Base-by-base conservation (phyloP, 225 moss, liverwort and hornwort species). In the Pseudoscleropodium purum region DNA sequence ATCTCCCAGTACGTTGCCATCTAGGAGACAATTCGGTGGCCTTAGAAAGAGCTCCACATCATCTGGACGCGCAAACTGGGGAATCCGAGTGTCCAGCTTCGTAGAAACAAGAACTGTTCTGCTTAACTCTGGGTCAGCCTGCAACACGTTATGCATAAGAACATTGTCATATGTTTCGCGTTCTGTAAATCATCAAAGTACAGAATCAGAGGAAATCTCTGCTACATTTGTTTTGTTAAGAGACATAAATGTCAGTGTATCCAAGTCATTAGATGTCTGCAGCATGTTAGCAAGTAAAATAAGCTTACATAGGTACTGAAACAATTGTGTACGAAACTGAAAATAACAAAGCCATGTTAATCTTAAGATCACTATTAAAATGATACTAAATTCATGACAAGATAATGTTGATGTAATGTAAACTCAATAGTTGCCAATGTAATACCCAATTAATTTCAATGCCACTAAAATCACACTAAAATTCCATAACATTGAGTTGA, bases 61-160 rank as follows among this genome's bases (percentile, higher is more conserved):
- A 86, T 97, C 97, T 81, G 95, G 86, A 60, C 96, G 94, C 59
- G 98, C 96, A 92, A 98, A 98, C 83, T 98, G 98, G 74, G 98
- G 98, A 69, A 98, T 98, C 60, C 98, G 93, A 63, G 98, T 98
- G 89, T 98, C 98, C 77, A 98, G 91, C 91, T 98, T 98, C 68
- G 98, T 98, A 30, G 98, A 98, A 51, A 98, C 97, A 81, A 98
- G 86, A 52, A 98, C 93, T 57, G 98, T 97, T 91, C 98, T 91
- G 66, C 91, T 87, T 34, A 98, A 93, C 72, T 97, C 98, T 64
- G 98, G 98, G 92, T 98, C 98, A 92, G 95, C 95, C 98, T 97
- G 94, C 69, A 63, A 77, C 62, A 85, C 65, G 89, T 43, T 75
- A 77, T 29, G 45, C 45, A 27, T 41, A 37, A 87, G 13, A 60